Conservation (phyloP, 805 yeast species). For the Yamadazyma philogaea region DNA sequence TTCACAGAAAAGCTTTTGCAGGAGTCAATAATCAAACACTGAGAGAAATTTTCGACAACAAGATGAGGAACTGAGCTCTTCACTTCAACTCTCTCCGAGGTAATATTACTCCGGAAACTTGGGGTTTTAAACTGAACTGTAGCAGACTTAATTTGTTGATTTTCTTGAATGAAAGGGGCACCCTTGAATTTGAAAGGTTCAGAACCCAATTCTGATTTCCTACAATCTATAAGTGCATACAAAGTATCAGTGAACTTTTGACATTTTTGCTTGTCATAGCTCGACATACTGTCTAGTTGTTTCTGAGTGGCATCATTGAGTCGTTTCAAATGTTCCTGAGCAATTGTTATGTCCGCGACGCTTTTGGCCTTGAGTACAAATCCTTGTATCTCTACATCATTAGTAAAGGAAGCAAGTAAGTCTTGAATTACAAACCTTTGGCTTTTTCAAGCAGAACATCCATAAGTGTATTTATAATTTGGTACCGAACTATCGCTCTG, state of each 20-base stretch:
- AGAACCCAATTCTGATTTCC: slow-evolving; percentile 15
- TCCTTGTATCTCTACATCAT: background rate
- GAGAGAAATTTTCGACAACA: background rate
- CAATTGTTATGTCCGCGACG: background rate
- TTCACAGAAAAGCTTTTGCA: slow-evolving; percentile 22
- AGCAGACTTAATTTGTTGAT: background rate
- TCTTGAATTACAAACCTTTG: background rate
- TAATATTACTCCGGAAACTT: background rate
- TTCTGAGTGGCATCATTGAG: background rate
- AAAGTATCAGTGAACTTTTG: slow-evolving; percentile 18
- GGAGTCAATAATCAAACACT: slow-evolving; percentile 6
- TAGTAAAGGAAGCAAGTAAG: background rate
- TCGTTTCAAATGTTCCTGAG: background rate
- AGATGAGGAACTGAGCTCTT: slow-evolving; percentile 1
- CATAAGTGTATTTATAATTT: too few relatives aligned
- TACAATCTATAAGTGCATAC: slow-evolving; percentile 20
- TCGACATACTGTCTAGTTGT: background rate
- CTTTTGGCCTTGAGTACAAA: background rate
- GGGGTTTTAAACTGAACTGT: background rate
- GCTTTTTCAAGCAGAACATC: background rate
- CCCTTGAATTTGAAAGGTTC: slow-evolving; percentile 28
- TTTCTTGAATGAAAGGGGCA: slow-evolving; percentile 22
- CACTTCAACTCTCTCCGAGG: background rate
- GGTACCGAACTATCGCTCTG: too few relatives aligned
- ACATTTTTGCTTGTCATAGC: slow-evolving; percentile 23